phyloP scores from a whole-genome alignment of 495 filamentous ascomycete species.

The Neurospora sp. region DNA sequence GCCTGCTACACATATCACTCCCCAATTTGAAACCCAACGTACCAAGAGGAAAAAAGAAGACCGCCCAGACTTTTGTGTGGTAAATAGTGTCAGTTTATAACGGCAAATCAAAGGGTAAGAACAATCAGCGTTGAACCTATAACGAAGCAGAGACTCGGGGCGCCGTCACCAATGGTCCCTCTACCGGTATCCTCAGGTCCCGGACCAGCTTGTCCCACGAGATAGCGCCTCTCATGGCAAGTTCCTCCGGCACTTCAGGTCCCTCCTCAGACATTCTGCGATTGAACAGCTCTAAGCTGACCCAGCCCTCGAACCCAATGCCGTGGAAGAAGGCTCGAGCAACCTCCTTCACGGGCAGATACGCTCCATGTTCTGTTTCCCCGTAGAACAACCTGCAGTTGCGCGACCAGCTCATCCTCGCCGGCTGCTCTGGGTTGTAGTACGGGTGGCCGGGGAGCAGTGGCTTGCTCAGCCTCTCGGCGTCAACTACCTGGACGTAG shows the following conservation, averaged over 20 bases:
- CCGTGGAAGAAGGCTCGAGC: slow-evolving; percentile 50
- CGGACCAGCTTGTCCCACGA: slow-evolving; percentile 52
- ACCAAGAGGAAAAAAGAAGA: not conserved
- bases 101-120: not conserved
- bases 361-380: slow-evolving; percentile 59
- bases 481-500: slow-evolving; percentile 73
- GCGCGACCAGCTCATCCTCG: slow-evolving; percentile 71
- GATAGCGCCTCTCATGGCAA: slow-evolving; percentile 52
- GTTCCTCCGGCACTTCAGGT: slow-evolving; percentile 44
- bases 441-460: slow-evolving; percentile 54
- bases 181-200: slow-evolving; percentile 42
- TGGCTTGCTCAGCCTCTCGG: slow-evolving; percentile 49
- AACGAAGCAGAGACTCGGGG: slow-evolving; percentile 20
- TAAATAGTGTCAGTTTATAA: not conserved
- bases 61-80: not conserved
- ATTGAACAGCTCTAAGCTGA: slow-evolving; percentile 72
- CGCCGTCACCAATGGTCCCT: slow-evolving; percentile 19
- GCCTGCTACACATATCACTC: not conserved
- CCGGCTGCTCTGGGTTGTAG: slow-evolving; percentile 50
- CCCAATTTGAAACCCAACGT: not conserved
- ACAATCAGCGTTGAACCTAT: slow-evolving; percentile 1
- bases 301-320: slow-evolving; percentile 62
- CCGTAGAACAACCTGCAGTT: slow-evolving; percentile 70
- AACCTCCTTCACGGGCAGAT: slow-evolving; percentile 58
- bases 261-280: slow-evolving; percentile 46